Evolutionary conservation across 306 rosid species (phyloP), one percentile per base, ranked within the genome.

Genomic region (Canavalia gladiata): DNA sequence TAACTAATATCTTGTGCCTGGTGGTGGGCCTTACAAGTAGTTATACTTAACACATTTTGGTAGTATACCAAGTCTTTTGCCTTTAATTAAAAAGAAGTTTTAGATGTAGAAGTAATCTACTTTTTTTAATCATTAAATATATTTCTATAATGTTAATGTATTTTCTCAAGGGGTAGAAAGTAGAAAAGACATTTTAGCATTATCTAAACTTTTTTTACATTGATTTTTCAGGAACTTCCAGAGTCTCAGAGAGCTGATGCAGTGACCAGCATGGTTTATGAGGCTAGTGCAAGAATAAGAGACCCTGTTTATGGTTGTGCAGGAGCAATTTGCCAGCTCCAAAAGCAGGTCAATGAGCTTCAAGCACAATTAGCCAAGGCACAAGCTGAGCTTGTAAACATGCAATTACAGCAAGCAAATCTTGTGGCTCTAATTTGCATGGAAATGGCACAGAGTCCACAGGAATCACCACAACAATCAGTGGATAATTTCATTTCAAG

Each of bases 231-330:
- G 98, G 98, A 94, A 35, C 88, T 94, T 70, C 98, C 98, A 13
- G 97, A 94, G 64, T 67, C 87, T 34, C 97, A 91, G 57, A 90
- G 98, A 74, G 94, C 95, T 0, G 97, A 94, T 82, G 98, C 98
- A 52, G 98, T 94, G 76, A 90, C 90, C 64, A 94, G 98, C 86
- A 90, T 94, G 97, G 97, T 94, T 41, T 94, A 94, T 10, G 97
- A 94, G 76, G 98, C 97, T 0, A 76, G 97, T 60, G 97, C 98
- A 37, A 92, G 98, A 72, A 83, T 94, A 72, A 87, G 98, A 79
- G 97, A 94, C 74, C 98, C 98, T 0, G 94, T 94, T 13, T 94
- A 94, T 42, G 98, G 98, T 0, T 90, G 97, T 76, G 98, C 98
- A 0, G 97, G 98, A 13, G 91, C 94, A 68, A 91, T 94, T 77